Percentiles rank a stretch among this genome's conserved stretches.
Conservation (phyloP, 1,139 yeast genomes). For the Zygoascus hellenicus region DNA sequence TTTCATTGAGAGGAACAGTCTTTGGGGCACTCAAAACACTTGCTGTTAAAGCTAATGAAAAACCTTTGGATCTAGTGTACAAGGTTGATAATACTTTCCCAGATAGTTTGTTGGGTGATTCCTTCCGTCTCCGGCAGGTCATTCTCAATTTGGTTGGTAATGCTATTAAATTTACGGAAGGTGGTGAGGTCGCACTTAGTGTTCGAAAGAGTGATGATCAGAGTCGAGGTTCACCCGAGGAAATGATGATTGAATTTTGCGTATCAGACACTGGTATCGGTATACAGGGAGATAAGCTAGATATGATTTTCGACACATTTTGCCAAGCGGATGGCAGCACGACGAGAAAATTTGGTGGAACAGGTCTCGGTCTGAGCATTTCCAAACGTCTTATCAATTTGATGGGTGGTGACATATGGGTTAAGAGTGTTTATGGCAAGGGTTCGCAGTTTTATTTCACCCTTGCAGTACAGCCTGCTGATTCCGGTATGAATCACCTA, state of each 20-base stretch:
- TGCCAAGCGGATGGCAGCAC: conserved; percentile 93
- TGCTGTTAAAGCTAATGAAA: conserved; percentile 84
- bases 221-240: conserved; percentile 43
- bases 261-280: conserved; percentile 90
- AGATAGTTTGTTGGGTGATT: conserved; percentile 78
- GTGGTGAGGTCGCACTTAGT: conserved; percentile 58
- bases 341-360: conserved; percentile 87
- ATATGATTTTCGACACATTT: conserved; percentile 78
- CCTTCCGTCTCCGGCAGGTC: conserved; percentile 79
- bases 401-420: conserved; percentile 91
- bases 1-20: conserved; percentile 76
- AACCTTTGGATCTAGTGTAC: conserved; percentile 70
- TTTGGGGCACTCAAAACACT: conserved; percentile 83
- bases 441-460: conserved; percentile 82
- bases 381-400: conserved; percentile 79
- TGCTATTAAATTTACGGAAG: conserved; percentile 78
- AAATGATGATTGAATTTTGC: conserved; percentile 70
- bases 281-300: conserved; percentile 74
- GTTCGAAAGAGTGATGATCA: conserved; percentile 38
- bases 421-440: conserved; percentile 69
- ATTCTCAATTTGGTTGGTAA: conserved; percentile 79
- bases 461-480: conserved; percentile 69
- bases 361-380: conserved; percentile 80
- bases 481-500: conserved; percentile 55
- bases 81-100: conserved; percentile 84